Evolutionary conservation across 2,329 filamentous ascomycete species (phyloP), one percentile per base, ranked within the genome.

Genomic region (Colletotrichum sp.): DNA sequence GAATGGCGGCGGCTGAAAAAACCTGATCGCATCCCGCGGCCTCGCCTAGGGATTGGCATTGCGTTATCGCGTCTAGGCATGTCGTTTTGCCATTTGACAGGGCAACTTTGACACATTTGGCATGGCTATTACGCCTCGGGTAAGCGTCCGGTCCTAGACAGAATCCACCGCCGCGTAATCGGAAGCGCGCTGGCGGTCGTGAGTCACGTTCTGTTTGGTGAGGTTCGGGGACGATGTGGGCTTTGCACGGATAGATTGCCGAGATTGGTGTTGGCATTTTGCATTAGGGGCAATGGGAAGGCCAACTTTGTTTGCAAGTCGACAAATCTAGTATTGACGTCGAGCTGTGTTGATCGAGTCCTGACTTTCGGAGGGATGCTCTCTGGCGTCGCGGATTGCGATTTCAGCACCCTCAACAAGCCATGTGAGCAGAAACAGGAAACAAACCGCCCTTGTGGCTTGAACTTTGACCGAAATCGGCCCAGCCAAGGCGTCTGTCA

Each of bases 201-300:
- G 65, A 76, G 32, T 76, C 70, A 76, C 59, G 64, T 34, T 76
- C 55, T 64, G 59, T 62, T 65, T 74, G 49, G 64, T 60, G 74
- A 76, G 34, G 70, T 74, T 76, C 21, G 64, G 74, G 70, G 74
- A 65, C 49, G 59, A 68, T 64, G 70, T 65, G 59, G 74, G 65
- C 57, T 68, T 60, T 12, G 36, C n/a, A 64, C 74, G 70, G 74
- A 55, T 74, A 76, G 74, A 74, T 76, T 73, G 74, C 74, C 74
- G 74, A 74, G 65, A 74, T 69, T 69, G 64, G 64, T 68, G 59
- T 62, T 69, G 64, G 74, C 64, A 60, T 73, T 55, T 7, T 59
- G 39, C 36, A 73, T 62, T 30, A n/a, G 28, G 28, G 55, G 26
- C 21, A 32, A 62, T 32, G 59, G 32, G 24, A 30, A 13, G 26